Evolutionary conservation across 306 rosid species (phyloP).

Genomic region (Mimosa bimucronata): DNA sequence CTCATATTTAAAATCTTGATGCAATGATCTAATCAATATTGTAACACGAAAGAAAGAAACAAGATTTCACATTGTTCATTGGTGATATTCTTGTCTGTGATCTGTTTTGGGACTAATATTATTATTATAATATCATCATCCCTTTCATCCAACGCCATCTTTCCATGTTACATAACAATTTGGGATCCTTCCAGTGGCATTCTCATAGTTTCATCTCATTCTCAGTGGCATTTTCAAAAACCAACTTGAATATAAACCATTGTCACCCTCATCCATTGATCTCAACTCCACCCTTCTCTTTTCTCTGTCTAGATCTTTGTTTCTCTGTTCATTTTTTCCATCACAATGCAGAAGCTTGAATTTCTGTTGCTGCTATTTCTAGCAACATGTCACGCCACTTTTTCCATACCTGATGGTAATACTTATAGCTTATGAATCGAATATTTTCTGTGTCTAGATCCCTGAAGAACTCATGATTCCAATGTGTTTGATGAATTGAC

Average conservation of each 20-base stretch:
- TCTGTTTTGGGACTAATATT: slow-evolving; percentile 22
- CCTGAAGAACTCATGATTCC: background rate
- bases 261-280: slow-evolving; percentile 9
- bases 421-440: background rate
- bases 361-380: slow-evolving; percentile 47
- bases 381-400: slow-evolving; percentile 47
- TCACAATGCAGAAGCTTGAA: slow-evolving; percentile 52
- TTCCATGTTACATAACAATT: background rate
- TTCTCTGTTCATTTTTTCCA: background rate
- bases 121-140: background rate
- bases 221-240: slow-evolving; percentile 43
- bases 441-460: too few relatives aligned
- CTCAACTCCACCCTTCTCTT: slow-evolving; percentile 18
- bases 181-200: slow-evolving; percentile 50
- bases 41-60: background rate
- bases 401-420: slow-evolving; percentile 54
- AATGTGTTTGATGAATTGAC: background rate
- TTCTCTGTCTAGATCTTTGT: background rate
- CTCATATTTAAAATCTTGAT: background rate
- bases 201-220: slow-evolving; percentile 38
- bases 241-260: slow-evolving; percentile 47
- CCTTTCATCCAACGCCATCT: slow-evolving; percentile 35
- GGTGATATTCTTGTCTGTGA: background rate
- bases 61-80: background rate
- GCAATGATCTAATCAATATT: background rate